Base-by-base conservation (phyloP, 495 filamentous ascomycete species). In the Talaromyces thailandensis region DNA sequence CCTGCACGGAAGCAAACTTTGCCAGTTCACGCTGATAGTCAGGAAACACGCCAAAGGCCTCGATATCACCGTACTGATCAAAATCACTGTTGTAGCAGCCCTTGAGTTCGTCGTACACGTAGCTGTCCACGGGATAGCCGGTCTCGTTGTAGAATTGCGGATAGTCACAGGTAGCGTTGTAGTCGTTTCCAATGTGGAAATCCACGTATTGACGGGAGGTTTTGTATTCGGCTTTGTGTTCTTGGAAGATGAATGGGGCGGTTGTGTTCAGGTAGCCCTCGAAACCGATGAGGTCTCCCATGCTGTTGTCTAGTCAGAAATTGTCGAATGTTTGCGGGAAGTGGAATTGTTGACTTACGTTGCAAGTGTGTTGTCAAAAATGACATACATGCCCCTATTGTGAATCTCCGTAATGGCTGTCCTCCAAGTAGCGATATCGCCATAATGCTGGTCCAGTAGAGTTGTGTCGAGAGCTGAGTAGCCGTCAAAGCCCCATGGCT, bases 1-100 rank as follows among this genome's bases (percentile, higher is more conserved):
- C 88, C 70, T 91, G 88, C 4, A 90, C 88, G 37, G 82, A 88
- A 31, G 86, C 85, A 68, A 90, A 90, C 65, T 90, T 90, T 14
- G 87, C 81, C 50, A 91, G 75, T 71, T 90, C 81, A 66, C 81
- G 78, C 66, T 88, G 73, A 82, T 84, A 90, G 65, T 88, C 86
- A 2, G 85, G 85, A 58, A 77, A 88, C 26, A 85, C 82, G 62
- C 86, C 87, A 63, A 89, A 88, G 14, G 86, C 84, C 67, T 86
- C 85, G 25, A 82, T 82, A 65, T 88, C 86, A 48, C 86, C 87
- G 61, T 86, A 89, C 70, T 88, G 78, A 45, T 89, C 87, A 64
- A 88, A 90, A 29, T 90, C 87, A 66, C 86, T 87, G 69, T 89
- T 70, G 65, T 84, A 86, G 70, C 87, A 90, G 5, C 85, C 85